phyloP scores from a whole-genome alignment of 2,329 filamentous ascomycete genomes.

The Penicillium sp. region DNA sequence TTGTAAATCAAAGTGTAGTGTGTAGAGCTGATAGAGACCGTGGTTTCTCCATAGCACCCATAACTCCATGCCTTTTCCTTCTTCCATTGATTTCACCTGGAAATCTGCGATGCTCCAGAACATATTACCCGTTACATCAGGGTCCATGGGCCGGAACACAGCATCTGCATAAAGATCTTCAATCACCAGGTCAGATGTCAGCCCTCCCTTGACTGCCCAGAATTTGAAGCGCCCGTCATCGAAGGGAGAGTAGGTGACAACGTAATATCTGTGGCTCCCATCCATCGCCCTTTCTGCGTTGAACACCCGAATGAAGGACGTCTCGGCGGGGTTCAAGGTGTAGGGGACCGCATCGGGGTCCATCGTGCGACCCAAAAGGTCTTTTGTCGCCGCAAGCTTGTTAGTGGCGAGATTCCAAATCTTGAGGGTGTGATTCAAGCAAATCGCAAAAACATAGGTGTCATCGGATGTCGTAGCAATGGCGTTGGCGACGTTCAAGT shows the following conservation, averaged over 20 bases:
- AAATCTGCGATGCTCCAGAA: slow-evolving; percentile 80
- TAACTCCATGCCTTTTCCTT: slow-evolving; percentile 54
- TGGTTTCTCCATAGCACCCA: slow-evolving; percentile 86
- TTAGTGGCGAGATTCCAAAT: slow-evolving; percentile 86
- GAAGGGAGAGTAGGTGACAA: slow-evolving; percentile 82
- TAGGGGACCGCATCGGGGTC: slow-evolving; percentile 66
- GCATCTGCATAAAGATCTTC: slow-evolving; percentile 63
- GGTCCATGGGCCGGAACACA: slow-evolving; percentile 60
- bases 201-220: slow-evolving; percentile 67
- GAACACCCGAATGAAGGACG: slow-evolving; percentile 68
- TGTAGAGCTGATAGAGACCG: slow-evolving; percentile 67
- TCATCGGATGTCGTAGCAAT: slow-evolving; percentile 43
- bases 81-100: slow-evolving; percentile 50
- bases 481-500: slow-evolving; percentile 40
- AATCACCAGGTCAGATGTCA: slow-evolving; percentile 53
- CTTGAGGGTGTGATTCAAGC: slow-evolving; percentile 79
- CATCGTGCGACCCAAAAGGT: slow-evolving; percentile 65
- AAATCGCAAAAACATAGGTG: slow-evolving; percentile 65
- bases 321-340: slow-evolving; percentile 71
- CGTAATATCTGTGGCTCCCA: slow-evolving; percentile 49
- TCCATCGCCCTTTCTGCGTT: slow-evolving; percentile 48
- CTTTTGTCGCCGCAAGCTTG: slow-evolving; percentile 67
- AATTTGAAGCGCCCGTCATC: slow-evolving; percentile 91
- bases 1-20: slow-evolving; percentile 64
- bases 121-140: slow-evolving; percentile 58